Base-by-base conservation (phyloP, 2,329 filamentous ascomycete species). In the Penicillium freii region DNA sequence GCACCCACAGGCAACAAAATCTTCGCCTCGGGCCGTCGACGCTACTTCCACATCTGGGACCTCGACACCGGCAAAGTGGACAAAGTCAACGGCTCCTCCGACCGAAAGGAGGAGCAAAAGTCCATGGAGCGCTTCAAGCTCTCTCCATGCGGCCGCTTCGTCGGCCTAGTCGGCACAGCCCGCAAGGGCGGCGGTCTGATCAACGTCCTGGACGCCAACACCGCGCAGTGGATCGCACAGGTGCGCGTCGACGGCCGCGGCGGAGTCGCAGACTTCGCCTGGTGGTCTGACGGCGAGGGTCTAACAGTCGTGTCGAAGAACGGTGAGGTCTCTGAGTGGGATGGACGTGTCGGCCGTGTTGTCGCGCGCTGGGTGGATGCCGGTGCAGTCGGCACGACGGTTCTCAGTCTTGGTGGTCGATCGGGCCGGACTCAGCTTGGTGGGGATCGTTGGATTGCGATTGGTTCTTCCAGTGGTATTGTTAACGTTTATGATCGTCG, bases 41-140 rank as follows among this genome's bases (percentile, higher is more conserved):
- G 87, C 62, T 97, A 92, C 79, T 97, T 97, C 75, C 94, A 97
- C 76, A 87, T 89, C 64, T 99, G 94, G 94, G 88, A 97, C 69
- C 82, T 99, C 25, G 81, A 88, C 43, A 87, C 88, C 0, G 94
- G 94, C 43, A 80, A 82, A 13, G 86, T 99, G 48, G 89, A 93
- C 68, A 96, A 96, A 76, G 84, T 96, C 44, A 86, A 65, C 82
- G 89, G 71, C 79, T 94, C 58, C 84, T 89, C 70, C 85, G 92
- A 61, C 88, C 71, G 75, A 17, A 76, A 87, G 63, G 83, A 90
- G 54, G 91, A 96, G 74, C 92, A 97, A 74, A 89, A 87, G 67
- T 89, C 85, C 40, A 97, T 97, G 91, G 94, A 97, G 74, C 82
- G 82, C 31, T 96, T 99, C 81, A 90, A 89, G 66, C 78, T 95